phyloP scores from a whole-genome alignment of 1,284 basidiomycete species.

The Phellopilus nigrolimitatus region DNA sequence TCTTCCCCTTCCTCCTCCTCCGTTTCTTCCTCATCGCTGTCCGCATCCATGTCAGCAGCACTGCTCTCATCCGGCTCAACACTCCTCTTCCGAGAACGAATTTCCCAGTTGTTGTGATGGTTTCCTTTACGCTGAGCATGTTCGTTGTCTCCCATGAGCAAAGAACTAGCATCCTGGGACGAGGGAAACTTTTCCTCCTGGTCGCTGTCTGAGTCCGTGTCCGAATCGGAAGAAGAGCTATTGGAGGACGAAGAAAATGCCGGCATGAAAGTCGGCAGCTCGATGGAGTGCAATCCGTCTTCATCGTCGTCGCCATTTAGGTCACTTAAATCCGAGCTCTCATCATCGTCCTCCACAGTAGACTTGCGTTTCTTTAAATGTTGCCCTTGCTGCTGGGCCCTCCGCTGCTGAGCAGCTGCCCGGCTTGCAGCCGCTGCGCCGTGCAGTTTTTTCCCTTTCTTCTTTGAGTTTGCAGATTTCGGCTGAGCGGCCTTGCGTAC shows the following conservation, averaged over 20 bases:
- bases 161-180: constrained; percentile 41
- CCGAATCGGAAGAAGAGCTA: constrained; percentile 26
- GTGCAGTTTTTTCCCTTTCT: constrained; percentile 17
- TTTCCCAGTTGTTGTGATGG: constrained; percentile 58
- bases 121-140: constrained; percentile 38
- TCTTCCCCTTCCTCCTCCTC: constrained; percentile 39
- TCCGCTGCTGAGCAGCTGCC: constrained; percentile 5
- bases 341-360: constrained; percentile 28
- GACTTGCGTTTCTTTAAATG: constrained; percentile 31
- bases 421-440: constrained; percentile 17
- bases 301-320: constrained; percentile 29
- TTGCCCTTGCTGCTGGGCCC: constrained; percentile 23
- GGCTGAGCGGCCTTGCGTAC: constrained; percentile 5
- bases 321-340: constrained; percentile 32
- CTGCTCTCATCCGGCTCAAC: constrained; percentile 45
- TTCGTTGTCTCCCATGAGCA: constrained; percentile 50
- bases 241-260: constrained; percentile 44
- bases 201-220: constrained; percentile 51
- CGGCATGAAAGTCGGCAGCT: constrained; percentile 65
- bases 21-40: constrained; percentile 51
- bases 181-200: constrained; percentile 52
- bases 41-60: constrained; percentile 53
- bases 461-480: constrained; percentile 1
- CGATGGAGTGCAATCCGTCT: constrained; percentile 35
- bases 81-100: constrained; percentile 61